Conservation (phyloP, 768 basidiomycete species). For the Filobasidium floriforme region DNA sequence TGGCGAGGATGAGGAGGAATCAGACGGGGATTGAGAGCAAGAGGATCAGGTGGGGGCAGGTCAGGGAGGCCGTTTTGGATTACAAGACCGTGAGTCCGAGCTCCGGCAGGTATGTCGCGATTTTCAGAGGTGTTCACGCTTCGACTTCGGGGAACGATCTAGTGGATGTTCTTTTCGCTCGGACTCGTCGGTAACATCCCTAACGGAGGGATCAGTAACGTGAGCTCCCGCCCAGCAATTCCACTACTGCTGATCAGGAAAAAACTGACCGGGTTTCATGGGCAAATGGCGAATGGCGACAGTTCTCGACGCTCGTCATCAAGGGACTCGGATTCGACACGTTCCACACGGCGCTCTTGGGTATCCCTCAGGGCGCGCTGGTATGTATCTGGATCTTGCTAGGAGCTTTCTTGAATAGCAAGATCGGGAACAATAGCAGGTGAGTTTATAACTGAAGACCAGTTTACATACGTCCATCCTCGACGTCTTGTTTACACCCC, state of each 20-base stretch:
- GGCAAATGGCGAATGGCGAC: too few relatives aligned
- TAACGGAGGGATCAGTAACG: constrained; percentile 43
- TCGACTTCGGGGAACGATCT: not conserved
- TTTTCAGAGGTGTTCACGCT: not conserved
- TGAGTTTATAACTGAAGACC: not conserved
- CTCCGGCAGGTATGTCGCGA: not conserved
- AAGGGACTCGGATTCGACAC: constrained; percentile 38
- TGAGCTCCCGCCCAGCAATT: too few relatives aligned
- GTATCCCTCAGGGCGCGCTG: constrained; percentile 44
- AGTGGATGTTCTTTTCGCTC: constrained; percentile 41
- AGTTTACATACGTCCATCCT: not conserved
- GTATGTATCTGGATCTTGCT: constrained; percentile 41
- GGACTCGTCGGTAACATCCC: constrained; percentile 41
- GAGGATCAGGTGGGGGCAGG: constrained; percentile 40
- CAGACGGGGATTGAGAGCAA: constrained; percentile 45
- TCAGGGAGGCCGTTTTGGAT: constrained; percentile 41
- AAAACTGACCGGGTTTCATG: too few relatives aligned
- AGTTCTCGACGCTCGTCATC: constrained; percentile 40
- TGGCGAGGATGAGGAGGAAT: constrained; percentile 41
- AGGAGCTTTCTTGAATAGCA: constrained; percentile 38
- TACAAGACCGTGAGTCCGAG: constrained; percentile 33
- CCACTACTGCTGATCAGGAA: too few relatives aligned
- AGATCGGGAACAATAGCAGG: constrained; percentile 38
- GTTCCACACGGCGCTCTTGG: constrained; percentile 42
- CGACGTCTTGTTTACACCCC: too few relatives aligned